A percentile compares a stretch with the other conserved stretches of the same genome.
phyloP scores from a whole-genome alignment of 306 rosid species.

The Ziziphus jujuba region DNA sequence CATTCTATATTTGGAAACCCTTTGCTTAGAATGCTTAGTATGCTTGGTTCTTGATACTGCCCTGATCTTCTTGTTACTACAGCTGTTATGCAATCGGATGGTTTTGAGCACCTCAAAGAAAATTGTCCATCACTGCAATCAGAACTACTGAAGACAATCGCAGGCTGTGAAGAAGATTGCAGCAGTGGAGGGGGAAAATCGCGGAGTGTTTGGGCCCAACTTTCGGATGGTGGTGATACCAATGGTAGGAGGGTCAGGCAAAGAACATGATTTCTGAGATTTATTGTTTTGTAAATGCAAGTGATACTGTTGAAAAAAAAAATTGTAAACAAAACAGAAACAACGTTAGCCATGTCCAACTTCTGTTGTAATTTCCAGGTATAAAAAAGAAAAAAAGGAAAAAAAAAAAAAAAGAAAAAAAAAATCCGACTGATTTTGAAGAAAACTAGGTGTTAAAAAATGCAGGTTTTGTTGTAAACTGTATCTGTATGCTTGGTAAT shows the following conservation, averaged over 20 bases:
- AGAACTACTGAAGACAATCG: slow-evolving; percentile 88
- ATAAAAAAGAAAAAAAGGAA: background rate
- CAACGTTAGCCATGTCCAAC: background rate
- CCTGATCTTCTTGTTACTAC: slow-evolving; percentile 36
- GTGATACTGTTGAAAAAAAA: background rate
- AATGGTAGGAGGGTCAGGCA: slow-evolving; percentile 82
- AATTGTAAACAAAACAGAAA: background rate
- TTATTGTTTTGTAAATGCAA: slow-evolving; percentile 1
- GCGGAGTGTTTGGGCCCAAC: slow-evolving; percentile 92
- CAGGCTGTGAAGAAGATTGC: slow-evolving; percentile 84
- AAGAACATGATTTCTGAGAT: slow-evolving; percentile 45
- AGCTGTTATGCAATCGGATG: slow-evolving; percentile 99
- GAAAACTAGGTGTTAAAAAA: slow-evolving; percentile 7
- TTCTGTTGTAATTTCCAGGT: background rate
- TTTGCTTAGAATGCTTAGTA: slow-evolving; percentile 13
- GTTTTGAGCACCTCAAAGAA: slow-evolving; percentile 90
- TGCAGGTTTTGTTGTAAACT: slow-evolving; percentile 6
- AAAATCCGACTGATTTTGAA: background rate
- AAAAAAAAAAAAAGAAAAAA: background rate
- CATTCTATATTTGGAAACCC: background rate
- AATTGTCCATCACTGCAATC: slow-evolving; percentile 87
- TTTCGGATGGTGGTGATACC: slow-evolving; percentile 89
- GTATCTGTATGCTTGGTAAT: background rate
- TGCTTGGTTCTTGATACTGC: slow-evolving; percentile 4
- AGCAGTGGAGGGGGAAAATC: slow-evolving; percentile 81